Base-by-base conservation (phyloP, 169 alveolate genomes). In the Cryptosporidium muris region DNA sequence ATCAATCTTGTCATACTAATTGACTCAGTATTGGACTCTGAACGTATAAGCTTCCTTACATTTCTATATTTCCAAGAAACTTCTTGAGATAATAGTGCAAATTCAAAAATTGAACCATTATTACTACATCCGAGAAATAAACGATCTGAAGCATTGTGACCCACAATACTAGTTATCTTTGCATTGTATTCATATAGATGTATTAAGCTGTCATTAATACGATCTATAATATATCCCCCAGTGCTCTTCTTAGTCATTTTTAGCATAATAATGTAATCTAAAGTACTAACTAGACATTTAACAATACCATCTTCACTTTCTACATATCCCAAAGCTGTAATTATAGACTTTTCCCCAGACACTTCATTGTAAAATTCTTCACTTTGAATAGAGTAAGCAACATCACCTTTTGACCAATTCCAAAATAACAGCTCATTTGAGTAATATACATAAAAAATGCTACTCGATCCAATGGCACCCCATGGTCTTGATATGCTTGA, bases 391-490 rank as follows among this genome's bases (percentile, higher is more conserved):
- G 85, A 74, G 43, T 74, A 74, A 43, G 48, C 34, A 16, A 68
- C 74, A 36, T 74, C 68, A 16, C 60, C 85, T 25, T 74, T 74
- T 40, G 85, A 43, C 85, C 85, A 74, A 60, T 74, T 74, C 85
- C 85, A 74, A 60, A 74, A 60, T 3, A 74, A 7, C 14, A 74
- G 54, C 40, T 74, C 85, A 45, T 74, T 53, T 16, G 42, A 54
- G 34, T 36, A 9, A 74, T 40, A 74, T 4, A 74, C 40, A 60
- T 58, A 74, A 60, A 74, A 74, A 16, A 74, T 74, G 34, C 85
- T 74, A 49, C 60, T 66, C 7, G 36, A 16, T 25, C 16, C n/a
- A 34, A 37, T 45, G 81, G 36, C 25, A 16, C 16, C n/a, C n/a
- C 51, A 9, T 16, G 6, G 12, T 3, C 53, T 8, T 53, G 42